Evolutionary conservation across 2,329 filamentous ascomycete species (phyloP), one percentile per base, ranked within the genome.

Genomic region (Fusarium chaquense): DNA sequence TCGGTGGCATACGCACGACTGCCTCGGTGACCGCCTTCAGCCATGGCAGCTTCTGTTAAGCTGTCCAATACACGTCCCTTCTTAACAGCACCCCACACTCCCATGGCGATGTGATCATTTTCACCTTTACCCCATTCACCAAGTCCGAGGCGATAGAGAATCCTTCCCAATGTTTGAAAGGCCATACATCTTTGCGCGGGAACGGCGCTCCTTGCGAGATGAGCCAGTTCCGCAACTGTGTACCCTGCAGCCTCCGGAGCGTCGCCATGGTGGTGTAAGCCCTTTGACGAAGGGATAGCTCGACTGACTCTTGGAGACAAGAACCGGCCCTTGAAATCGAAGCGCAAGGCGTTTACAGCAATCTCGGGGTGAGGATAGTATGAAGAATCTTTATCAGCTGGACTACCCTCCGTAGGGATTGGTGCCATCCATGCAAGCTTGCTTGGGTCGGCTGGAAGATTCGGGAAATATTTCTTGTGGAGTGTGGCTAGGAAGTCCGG

Each of bases 161-260:
- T 87, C 22, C 96, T 86, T 0, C 96, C 96, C 1, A 98, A 83
- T 0, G 94, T 95, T 80, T 97, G 95, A 79, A 93, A 98, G 0
- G 96, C 93, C 66, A 98, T 87, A 76, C 96, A 98, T 13, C 95
- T 84, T 82, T 99, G 96, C 1, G 92, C 91, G 0, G 96, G 89
- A 22, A 97, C 93, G 0, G 90, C 89, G 58, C 93, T 97, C 35
- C 95, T 87, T 6, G 93, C 90, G 3, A 98, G 85, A 33, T 91
- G 88, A 2, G 93, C 90, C 2, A 99, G 84, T 79, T 99, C 96
- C 1, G 90, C 89, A 32, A 99, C 87, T 0, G 96, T 98, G 80
- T 99, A 99, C 0, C 96, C 96, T 0, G 96, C 96, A 2, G 94
- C 93, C 79, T 97, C 93, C 18, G 96, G 96, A 2, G 95, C 94